Evolutionary conservation across 2,329 filamentous ascomycete genomes (phyloP).

Genomic region (Ceratocystis albifundus): DNA sequence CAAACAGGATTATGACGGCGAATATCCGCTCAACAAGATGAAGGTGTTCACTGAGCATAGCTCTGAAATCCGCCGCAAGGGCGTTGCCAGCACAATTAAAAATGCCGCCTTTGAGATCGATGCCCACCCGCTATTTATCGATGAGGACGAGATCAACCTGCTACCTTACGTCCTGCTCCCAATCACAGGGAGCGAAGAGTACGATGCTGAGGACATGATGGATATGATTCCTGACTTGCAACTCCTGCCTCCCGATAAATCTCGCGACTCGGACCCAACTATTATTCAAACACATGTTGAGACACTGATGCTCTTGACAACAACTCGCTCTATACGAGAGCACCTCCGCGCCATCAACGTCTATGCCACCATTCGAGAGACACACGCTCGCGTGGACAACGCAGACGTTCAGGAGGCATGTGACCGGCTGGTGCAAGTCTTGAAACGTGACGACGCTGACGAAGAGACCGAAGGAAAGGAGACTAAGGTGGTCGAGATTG

Average conservation of each 20-base stretch:
- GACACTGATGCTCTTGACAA: constrained; percentile 72
- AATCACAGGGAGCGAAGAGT: constrained; percentile 79
- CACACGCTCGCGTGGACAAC: constrained; percentile 64
- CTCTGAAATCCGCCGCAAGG: constrained; percentile 71
- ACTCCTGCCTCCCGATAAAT: constrained; percentile 78
- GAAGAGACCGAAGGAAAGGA: constrained; percentile 36
- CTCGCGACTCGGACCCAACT: constrained; percentile 61
- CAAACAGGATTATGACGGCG: constrained; percentile 61
- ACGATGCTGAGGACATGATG: constrained; percentile 72
- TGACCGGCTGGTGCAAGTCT: constrained; percentile 77
- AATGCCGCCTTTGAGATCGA: constrained; percentile 77
- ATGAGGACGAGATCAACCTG: constrained; percentile 62
- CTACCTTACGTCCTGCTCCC: constrained; percentile 82
- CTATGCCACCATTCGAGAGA: constrained; percentile 81
- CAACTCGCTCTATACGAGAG: constrained; percentile 63
- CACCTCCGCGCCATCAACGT: constrained; percentile 64
- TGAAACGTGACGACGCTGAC: constrained; percentile 67
- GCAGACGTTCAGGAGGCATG: constrained; percentile 74
- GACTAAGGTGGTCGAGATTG: constrained; percentile 34
- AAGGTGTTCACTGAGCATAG: constrained; percentile 88
- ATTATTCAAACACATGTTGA: constrained; percentile 84
- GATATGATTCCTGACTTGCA: constrained; percentile 85
- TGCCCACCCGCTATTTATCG: constrained; percentile 59
- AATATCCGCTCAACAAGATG: constrained; percentile 85
- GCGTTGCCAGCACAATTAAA: constrained; percentile 94